These are phyloP conservation scores for Verticillium longisporum DNA, from an alignment of 2,329 filamentous ascomycete species.

Conservation along the genomic window DNA sequence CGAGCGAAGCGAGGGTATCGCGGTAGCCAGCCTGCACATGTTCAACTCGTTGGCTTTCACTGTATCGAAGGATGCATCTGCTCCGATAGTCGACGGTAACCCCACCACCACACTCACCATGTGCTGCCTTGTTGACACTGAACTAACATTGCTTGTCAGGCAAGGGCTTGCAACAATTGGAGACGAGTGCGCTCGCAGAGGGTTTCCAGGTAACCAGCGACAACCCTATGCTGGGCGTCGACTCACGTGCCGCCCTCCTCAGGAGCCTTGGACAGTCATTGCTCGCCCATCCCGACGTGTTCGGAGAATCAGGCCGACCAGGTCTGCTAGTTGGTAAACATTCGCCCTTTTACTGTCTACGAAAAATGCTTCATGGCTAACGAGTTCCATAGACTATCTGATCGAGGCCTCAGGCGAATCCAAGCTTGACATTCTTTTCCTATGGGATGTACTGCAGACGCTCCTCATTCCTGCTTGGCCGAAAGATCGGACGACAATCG, in stretches of 20 bases:
- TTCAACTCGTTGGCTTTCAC: constrained; percentile 34
- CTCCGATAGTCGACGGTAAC: constrained; percentile 27
- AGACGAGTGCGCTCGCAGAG: constrained; percentile 22
- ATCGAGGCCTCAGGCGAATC: constrained; percentile 17
- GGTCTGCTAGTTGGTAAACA: constrained; percentile 38
- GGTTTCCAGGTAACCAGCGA: constrained; percentile 35
- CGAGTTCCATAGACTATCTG: constrained; percentile 28
- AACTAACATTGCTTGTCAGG: constrained; percentile 11
- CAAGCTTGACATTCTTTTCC: constrained; percentile 26
- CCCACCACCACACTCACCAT: too few species aligned
- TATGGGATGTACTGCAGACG: constrained; percentile 36
- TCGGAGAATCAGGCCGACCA: constrained; percentile 34
- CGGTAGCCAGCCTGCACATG: constrained; percentile 43
- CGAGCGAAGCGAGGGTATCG: constrained; percentile 42
- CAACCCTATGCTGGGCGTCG: constrained; percentile 39
- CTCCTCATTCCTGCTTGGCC: constrained; percentile 43
- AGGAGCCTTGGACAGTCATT: constrained; percentile 34
- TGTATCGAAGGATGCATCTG: constrained; percentile 5
- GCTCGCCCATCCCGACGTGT: constrained; percentile 26
- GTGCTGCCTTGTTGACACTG: too few species aligned
- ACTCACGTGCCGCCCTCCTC: constrained; percentile 32
- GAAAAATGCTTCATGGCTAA: not conserved
- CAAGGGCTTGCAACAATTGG: constrained; percentile 25
- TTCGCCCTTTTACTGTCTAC: not conserved
- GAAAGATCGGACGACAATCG: constrained; percentile 40